These are phyloP conservation scores for Colletotrichum cereale DNA, from an alignment of 2,329 filamentous ascomycete species.

Conservation along the genomic window DNA sequence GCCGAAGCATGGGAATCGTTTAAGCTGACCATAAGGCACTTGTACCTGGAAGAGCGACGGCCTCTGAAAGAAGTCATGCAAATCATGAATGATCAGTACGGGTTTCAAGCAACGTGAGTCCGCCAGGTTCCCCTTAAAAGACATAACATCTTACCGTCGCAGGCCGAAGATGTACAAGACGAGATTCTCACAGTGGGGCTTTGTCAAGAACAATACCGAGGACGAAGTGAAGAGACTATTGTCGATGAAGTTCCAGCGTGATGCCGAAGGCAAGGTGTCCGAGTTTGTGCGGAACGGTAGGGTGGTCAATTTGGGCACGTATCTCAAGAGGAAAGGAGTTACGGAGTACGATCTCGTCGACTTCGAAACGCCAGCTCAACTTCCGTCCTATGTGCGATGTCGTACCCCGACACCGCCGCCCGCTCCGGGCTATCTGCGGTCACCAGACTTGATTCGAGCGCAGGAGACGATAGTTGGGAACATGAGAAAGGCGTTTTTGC, in stretches of 20 bases:
- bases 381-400: conserved; percentile 58
- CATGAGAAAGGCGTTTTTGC: conserved; percentile 58
- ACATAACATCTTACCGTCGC: conserved; percentile 35
- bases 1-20: conserved; percentile 62
- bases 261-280: conserved; percentile 65
- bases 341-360: conserved; percentile 65
- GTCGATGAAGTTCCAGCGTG: conserved; percentile 65
- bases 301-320: conserved; percentile 64
- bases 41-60: conserved; percentile 63
- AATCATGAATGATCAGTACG: conserved; percentile 62
- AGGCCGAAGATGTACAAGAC: conserved; percentile 69
- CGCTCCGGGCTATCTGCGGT: conserved; percentile 55
- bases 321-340: conserved; percentile 65
- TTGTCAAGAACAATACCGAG: conserved; percentile 67
- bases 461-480: conserved; percentile 59
- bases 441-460: conserved; percentile 57
- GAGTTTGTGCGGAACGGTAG: conserved; percentile 66
- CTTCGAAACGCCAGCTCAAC: conserved; percentile 57
- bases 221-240: conserved; percentile 64
- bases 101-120: conserved; percentile 63
- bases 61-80: conserved; percentile 66
- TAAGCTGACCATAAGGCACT: conserved; percentile 58
- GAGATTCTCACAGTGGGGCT: conserved; percentile 67
- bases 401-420: conserved; percentile 60
- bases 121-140: no score